Evolutionary conservation across 495 filamentous ascomycete genomes (phyloP).

Genomic region (Articulospora tetracladia): DNA sequence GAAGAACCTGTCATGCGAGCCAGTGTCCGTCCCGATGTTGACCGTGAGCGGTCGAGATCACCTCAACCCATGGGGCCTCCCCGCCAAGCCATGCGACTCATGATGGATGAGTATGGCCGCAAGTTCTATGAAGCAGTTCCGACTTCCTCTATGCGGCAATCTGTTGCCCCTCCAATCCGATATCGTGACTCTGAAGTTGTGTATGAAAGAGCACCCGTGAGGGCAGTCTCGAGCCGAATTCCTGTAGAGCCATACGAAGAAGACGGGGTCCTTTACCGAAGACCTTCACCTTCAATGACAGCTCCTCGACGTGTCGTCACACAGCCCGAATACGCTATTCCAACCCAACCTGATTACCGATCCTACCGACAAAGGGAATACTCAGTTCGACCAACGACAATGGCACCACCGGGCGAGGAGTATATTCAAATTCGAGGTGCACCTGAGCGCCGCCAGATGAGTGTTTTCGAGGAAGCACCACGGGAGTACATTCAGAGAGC

Average conservation of each 20-base stretch:
- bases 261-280: slow-evolving; percentile 40
- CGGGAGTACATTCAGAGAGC: slow-evolving; percentile 32
- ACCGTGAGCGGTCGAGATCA: slow-evolving; percentile 50
- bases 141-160: slow-evolving; percentile 36
- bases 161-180: slow-evolving; percentile 36
- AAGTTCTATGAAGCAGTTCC: slow-evolving; percentile 59
- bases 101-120: slow-evolving; percentile 67
- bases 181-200: slow-evolving; percentile 37
- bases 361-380: slow-evolving; percentile 50
- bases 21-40: slow-evolving; percentile 40
- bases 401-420: slow-evolving; percentile 34
- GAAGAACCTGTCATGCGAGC: slow-evolving; percentile 36
- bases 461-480: slow-evolving; percentile 40
- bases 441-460: slow-evolving; percentile 29
- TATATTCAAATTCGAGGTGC: slow-evolving; percentile 33
- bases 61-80: slow-evolving; percentile 54
- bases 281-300: slow-evolving; percentile 31
- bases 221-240: slow-evolving; percentile 47
- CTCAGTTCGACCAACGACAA: slow-evolving; percentile 31
- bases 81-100: slow-evolving; percentile 44
- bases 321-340: slow-evolving; percentile 43
- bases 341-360: slow-evolving; percentile 28
- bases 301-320: slow-evolving; percentile 46
- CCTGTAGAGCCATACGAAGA: slow-evolving; percentile 43
- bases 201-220: slow-evolving; percentile 44